Conservation (phyloP, 768 basidiomycete genomes). For the Imleria badia region DNA sequence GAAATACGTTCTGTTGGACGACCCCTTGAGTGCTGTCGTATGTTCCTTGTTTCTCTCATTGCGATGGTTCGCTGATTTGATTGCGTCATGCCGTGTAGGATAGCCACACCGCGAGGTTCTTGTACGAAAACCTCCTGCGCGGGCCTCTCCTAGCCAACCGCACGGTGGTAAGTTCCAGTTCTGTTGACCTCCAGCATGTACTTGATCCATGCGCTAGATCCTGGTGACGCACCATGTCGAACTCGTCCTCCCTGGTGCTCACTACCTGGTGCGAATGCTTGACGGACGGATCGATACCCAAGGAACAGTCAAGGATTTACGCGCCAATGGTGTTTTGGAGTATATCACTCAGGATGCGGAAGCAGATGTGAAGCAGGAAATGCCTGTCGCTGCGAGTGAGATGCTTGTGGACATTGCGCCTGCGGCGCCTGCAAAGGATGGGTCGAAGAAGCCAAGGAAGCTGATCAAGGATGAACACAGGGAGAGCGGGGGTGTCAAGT, state of each 20-base stretch:
- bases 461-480: slow-evolving; percentile 81
- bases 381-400: slow-evolving; percentile 24
- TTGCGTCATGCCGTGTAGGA: slow-evolving; percentile 42
- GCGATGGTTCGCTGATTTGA: background rate
- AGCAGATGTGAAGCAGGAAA: slow-evolving; percentile 49
- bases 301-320: slow-evolving; percentile 66
- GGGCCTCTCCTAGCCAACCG: slow-evolving; percentile 66
- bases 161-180: slow-evolving; percentile 55
- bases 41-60: slow-evolving; percentile 23
- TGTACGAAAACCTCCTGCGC: slow-evolving; percentile 62
- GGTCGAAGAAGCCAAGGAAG: slow-evolving; percentile 63
- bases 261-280: slow-evolving; percentile 75
- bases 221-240: slow-evolving; percentile 86
- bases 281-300: slow-evolving; percentile 80
- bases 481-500: slow-evolving; percentile 80
- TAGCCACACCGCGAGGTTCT: slow-evolving; percentile 62
- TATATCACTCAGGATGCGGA: slow-evolving; percentile 54
- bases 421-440: background rate
- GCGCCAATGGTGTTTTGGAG: slow-evolving; percentile 58
- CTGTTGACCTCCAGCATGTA: background rate
- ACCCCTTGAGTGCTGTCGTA: slow-evolving; percentile 81
- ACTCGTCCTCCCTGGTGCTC: slow-evolving; percentile 69
- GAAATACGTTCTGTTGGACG: slow-evolving; percentile 73
- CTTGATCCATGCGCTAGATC: slow-evolving; percentile 37
- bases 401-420: slow-evolving; percentile 1